Evolutionary conservation across 768 basidiomycete genomes (phyloP).

Genomic region (Serendipita sp.): DNA sequence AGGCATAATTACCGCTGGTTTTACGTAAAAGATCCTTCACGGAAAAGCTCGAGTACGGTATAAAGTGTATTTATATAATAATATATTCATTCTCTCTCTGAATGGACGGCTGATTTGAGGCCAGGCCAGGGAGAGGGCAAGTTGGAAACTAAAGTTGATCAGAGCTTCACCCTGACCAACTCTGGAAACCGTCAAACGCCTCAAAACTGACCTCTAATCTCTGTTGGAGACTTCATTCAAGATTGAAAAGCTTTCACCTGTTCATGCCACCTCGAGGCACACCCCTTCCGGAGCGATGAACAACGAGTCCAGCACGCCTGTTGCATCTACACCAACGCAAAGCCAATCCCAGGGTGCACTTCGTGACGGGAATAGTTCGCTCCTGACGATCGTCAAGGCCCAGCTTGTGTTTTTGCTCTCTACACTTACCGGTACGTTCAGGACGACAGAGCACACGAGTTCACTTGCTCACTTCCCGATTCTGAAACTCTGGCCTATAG

Average conservation of each 20-base stretch:
- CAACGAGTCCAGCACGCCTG: conserved; percentile 4
- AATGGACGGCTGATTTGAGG: too few species aligned
- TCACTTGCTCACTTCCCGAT: neutral
- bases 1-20: too few species aligned
- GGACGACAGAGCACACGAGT: neutral
- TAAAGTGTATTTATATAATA: too few species aligned
- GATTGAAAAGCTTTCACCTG: neutral
- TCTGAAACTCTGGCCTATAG: conserved; percentile 17
- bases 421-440: conserved; percentile 44
- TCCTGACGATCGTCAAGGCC: conserved; percentile 85
- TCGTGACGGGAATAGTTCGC: conserved; percentile 8
- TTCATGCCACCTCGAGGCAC: neutral
- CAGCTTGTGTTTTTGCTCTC: conserved; percentile 97
- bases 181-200: too few species aligned
- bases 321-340: conserved; percentile 1
- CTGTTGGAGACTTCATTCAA: neutral
- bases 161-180: too few species aligned
- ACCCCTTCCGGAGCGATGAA: neutral
- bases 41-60: too few species aligned
- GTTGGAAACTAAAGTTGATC: too few species aligned
- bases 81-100: too few species aligned
- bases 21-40: too few species aligned
- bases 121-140: too few species aligned
- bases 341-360: neutral
- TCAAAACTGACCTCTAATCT: neutral